These are phyloP conservation scores for Claviceps spartinae DNA, from an alignment of 2,329 filamentous ascomycete genomes.

Conservation along the genomic window DNA sequence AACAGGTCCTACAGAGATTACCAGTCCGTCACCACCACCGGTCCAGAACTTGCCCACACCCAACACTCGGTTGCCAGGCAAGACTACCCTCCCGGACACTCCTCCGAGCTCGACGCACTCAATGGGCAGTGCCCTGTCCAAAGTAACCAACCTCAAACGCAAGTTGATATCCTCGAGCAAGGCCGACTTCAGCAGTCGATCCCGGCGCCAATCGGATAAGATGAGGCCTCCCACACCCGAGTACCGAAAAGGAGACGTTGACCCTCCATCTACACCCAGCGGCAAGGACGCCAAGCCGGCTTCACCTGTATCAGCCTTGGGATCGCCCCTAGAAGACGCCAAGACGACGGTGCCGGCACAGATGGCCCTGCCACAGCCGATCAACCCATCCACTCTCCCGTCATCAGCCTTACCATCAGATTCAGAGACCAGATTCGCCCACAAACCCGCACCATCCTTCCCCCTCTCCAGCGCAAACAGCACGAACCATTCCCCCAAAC, in stretches of 20 bases:
- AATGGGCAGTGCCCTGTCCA: slow-evolving; percentile 23
- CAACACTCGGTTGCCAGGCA: slow-evolving; percentile 14
- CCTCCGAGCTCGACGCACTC: slow-evolving; percentile 5
- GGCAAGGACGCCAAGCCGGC: slow-evolving; percentile 27
- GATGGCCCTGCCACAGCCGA: slow-evolving; percentile 7
- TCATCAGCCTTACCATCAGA: background rate
- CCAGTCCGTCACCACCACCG: slow-evolving; percentile 6
- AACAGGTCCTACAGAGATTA: background rate
- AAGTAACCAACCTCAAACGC: slow-evolving; percentile 17
- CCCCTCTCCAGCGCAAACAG: too few relatives aligned
- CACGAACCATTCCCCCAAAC: slow-evolving; percentile 13
- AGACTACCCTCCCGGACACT: slow-evolving; percentile 7
- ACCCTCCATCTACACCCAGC: slow-evolving; percentile 17
- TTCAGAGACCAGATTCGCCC: background rate
- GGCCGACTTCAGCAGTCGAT: background rate
- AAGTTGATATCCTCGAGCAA: slow-evolving; percentile 6
- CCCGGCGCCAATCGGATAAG: slow-evolving; percentile 6
- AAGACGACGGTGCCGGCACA: slow-evolving; percentile 2
- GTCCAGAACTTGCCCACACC: slow-evolving; percentile 15
- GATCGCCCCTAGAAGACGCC: slow-evolving; percentile 16
- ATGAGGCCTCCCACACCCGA: slow-evolving; percentile 35
- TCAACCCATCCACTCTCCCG: background rate
- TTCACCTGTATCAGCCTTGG: slow-evolving; percentile 32
- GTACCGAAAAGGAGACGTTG: slow-evolving; percentile 30
- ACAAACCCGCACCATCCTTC: background rate